These are phyloP conservation scores for Cladorrhinum sp. DNA, from an alignment of 2,329 filamentous ascomycete species.

Conservation along the genomic window DNA sequence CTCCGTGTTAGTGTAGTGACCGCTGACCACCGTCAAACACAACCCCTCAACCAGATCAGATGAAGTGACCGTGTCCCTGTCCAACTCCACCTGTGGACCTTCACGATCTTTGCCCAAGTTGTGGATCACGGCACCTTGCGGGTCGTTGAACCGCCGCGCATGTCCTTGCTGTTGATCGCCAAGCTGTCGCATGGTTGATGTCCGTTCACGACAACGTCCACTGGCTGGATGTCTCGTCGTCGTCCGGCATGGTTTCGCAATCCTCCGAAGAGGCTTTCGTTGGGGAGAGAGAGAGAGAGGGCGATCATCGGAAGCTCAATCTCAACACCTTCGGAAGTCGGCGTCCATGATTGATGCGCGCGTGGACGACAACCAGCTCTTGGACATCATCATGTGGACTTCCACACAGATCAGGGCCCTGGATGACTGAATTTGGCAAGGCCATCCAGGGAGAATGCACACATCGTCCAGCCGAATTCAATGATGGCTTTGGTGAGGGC, in stretches of 20 bases:
- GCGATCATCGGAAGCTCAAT: neutral
- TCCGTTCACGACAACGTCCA: neutral
- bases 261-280: neutral
- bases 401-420: neutral
- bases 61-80: neutral
- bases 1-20: neutral
- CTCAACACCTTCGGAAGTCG: neutral
- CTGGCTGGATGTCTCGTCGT: neutral
- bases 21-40: slow-evolving; percentile 1
- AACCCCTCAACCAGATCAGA: neutral
- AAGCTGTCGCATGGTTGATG: neutral
- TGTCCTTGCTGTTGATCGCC: slow-evolving; percentile 6
- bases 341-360: neutral
- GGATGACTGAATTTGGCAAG: neutral
- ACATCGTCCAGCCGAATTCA: neutral
- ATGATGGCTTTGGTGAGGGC: neutral
- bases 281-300: neutral
- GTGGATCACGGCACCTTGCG: slow-evolving; percentile 8
- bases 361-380: neutral
- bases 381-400: slow-evolving; percentile 4
- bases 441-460: neutral
- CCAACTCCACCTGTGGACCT: neutral
- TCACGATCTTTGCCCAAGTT: slow-evolving; percentile 6
- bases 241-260: neutral
- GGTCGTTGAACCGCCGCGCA: neutral